Base-by-base conservation (phyloP, 148 eudicot genomes). In the Camellia granthamiana region DNA sequence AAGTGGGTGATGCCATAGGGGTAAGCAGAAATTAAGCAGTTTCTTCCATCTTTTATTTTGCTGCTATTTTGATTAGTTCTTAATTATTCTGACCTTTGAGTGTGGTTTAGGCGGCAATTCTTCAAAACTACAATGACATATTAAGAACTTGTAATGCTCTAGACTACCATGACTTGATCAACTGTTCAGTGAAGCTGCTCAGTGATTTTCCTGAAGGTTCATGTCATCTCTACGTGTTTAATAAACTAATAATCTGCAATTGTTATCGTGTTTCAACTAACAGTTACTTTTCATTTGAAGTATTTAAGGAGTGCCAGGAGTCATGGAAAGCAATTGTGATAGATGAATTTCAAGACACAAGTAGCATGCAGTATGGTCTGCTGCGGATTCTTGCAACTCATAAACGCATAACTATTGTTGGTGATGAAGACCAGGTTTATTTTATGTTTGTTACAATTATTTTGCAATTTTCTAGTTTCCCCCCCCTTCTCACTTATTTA, bases 291-390 rank as follows among this genome's bases (percentile, higher is more conserved):
- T 75, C 61, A 74, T 76, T 79, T 75, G 71, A 78, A 92, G 98
- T 93, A 51, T 82, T 85, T 12, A 82, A 88, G 85, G 97, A 90
- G 79, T 89, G 97, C 84, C 96, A 90, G 81, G 88, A 87, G 77
- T 79, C 85, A 70, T 95, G 98, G 98, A 90, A 87, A 85, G 94
- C 96, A 79, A 88, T 95, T 66, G 91, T 93, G 21, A 87, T 95
- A 61, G 97, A 93, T 85, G 98, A 95, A 81, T 95, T 95, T 85
- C 98, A 95, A 80, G 98, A 95, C 85, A 95, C 98, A 83, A 95
- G 98, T 87, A 80, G 93, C 38, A 93, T 93, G 94, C 98, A 95
- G 74, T 95, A 95, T 84, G 83, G 78, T 80, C 88, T 95, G 63
- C 79, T 95, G 80, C 88, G 84, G 63, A 83, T 81, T 82, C 90